Conservation (phyloP, 2,329 filamentous ascomycete genomes). For the Penicillium sp. region DNA sequence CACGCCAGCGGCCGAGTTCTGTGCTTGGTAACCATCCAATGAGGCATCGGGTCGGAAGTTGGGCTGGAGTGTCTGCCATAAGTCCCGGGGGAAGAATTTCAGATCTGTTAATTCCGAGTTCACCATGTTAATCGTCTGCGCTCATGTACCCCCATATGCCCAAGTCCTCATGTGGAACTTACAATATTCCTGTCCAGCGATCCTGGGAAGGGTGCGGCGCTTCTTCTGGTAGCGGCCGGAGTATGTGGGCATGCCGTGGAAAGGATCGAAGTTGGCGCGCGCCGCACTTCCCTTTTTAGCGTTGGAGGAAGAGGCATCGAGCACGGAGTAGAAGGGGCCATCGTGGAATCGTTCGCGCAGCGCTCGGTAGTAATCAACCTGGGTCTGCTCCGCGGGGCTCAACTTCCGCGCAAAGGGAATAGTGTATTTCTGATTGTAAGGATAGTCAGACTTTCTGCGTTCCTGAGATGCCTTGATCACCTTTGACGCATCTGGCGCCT, state of each 20-base stretch:
- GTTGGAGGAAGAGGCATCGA: constrained; percentile 43
- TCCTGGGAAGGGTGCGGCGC: constrained; percentile 56
- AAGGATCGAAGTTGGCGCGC: constrained; percentile 59
- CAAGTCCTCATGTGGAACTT: constrained; percentile 20
- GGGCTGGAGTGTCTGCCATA: constrained; percentile 58
- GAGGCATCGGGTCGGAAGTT: constrained; percentile 40
- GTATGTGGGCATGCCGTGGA: constrained; percentile 63
- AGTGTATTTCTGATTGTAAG: constrained; percentile 37
- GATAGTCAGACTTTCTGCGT: background rate
- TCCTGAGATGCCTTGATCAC: background rate
- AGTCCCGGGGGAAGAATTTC: constrained; percentile 60
- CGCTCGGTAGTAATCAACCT: constrained; percentile 53
- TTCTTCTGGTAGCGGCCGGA: constrained; percentile 60
- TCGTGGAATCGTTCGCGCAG: constrained; percentile 60
- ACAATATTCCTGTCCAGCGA: constrained; percentile 59
- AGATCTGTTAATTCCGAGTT: constrained; percentile 44
- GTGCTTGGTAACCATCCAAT: constrained; percentile 31
- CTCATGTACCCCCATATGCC: background rate
- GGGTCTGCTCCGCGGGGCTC: constrained; percentile 46
- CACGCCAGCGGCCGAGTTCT: constrained; percentile 16
- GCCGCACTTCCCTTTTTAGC: constrained; percentile 48
- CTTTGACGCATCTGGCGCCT: background rate
- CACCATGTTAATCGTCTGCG: background rate
- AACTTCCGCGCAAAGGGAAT: constrained; percentile 37
- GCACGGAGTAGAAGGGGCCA: constrained; percentile 61